phyloP scores from a whole-genome alignment of 106 monocot species.

The Xerophyta viscosa region DNA sequence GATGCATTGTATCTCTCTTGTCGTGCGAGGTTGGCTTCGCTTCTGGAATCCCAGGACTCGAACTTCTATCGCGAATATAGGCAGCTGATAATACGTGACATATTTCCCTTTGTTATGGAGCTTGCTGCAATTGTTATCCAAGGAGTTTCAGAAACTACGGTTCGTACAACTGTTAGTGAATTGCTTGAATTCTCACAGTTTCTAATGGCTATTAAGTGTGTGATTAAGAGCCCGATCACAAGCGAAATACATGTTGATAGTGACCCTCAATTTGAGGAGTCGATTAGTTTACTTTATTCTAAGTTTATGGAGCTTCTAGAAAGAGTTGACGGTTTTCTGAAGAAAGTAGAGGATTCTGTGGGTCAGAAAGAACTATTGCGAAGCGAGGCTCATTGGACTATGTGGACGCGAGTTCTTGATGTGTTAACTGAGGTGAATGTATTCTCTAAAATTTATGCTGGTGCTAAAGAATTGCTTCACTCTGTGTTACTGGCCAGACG shows the following conservation, averaged over 20 bases:
- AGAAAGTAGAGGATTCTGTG: slow-evolving; percentile 16
- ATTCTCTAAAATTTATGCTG: slow-evolving; percentile 46
- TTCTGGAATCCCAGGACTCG: slow-evolving; percentile 21
- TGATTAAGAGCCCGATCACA: slow-evolving; percentile 1
- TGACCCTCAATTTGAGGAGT: slow-evolving; percentile 8
- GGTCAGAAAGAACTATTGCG: not conserved
- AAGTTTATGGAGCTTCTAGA: slow-evolving; percentile 33
- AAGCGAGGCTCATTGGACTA: slow-evolving; percentile 13
- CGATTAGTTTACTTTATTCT: slow-evolving; percentile 21
- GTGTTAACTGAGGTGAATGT: slow-evolving; percentile 36
- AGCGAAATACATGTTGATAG: not conserved
- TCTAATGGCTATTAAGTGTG: slow-evolving; percentile 12
- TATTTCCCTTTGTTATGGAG: slow-evolving; percentile 38
- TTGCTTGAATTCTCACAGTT: slow-evolving; percentile 40
- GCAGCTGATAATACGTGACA: slow-evolving; percentile 10
- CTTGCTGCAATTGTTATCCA: slow-evolving; percentile 8
- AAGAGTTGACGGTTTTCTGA: slow-evolving; percentile 22
- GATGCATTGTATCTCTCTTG: slow-evolving; percentile 49
- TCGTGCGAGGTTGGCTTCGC: slow-evolving; percentile 23
- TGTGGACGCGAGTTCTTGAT: slow-evolving; percentile 28
- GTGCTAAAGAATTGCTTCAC: slow-evolving; percentile 28
- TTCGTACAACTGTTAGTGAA: not conserved
- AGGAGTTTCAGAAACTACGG: slow-evolving; percentile 1
- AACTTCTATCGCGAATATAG: too few relatives aligned
- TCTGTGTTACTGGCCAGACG: slow-evolving; percentile 25